Percentiles rank a stretch among this genome's conserved stretches.
These are phyloP conservation scores for Penicillium sp. DNA, from an alignment of 2,329 filamentous ascomycete genomes.

Conservation along the genomic window DNA sequence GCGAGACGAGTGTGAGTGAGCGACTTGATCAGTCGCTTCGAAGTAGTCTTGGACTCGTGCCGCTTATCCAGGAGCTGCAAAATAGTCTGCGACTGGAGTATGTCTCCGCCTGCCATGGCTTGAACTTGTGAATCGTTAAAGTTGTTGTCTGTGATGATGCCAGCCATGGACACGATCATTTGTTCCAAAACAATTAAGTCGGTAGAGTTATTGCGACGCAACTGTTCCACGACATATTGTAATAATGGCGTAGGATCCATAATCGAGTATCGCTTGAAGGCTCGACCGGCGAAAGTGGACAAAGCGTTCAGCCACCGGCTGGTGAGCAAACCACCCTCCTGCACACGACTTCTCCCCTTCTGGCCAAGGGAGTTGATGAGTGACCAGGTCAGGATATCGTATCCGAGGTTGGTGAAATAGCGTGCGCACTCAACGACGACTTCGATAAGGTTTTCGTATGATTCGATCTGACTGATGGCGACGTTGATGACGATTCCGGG, in stretches of 20 bases:
- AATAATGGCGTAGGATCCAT: conserved; percentile 83
- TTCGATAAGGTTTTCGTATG: conserved; percentile 91
- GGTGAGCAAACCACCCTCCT: conserved; percentile 69
- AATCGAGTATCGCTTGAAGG: conserved; percentile 80
- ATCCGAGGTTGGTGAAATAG: conserved; percentile 89
- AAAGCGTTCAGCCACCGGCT: conserved; percentile 90
- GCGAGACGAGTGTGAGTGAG: conserved; percentile 75
- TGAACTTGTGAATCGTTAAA: conserved; percentile 86
- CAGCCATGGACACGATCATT: conserved; percentile 87
- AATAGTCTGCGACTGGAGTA: conserved; percentile 76
- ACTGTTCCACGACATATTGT: conserved; percentile 83
- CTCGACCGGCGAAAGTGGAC: conserved; percentile 84
- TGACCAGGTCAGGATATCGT: conserved; percentile 91
- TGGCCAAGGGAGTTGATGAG: conserved; percentile 70
- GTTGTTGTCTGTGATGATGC: conserved; percentile 80
- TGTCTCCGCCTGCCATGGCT: conserved; percentile 82
- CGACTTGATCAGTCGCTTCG: conserved; percentile 75
- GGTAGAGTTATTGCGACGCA: conserved; percentile 77
- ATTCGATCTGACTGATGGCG: conserved; percentile 85
- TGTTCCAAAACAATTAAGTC: conserved; percentile 91
- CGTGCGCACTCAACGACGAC: conserved; percentile 91
- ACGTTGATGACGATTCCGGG: conserved; percentile 90
- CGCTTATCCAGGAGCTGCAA: conserved; percentile 78
- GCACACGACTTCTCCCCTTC: conserved; percentile 57
- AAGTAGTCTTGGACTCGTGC: conserved; percentile 70